Evolutionary conservation across 192 early-diverging fungal species (phyloP).

Genomic region (Backusella westeae): DNA sequence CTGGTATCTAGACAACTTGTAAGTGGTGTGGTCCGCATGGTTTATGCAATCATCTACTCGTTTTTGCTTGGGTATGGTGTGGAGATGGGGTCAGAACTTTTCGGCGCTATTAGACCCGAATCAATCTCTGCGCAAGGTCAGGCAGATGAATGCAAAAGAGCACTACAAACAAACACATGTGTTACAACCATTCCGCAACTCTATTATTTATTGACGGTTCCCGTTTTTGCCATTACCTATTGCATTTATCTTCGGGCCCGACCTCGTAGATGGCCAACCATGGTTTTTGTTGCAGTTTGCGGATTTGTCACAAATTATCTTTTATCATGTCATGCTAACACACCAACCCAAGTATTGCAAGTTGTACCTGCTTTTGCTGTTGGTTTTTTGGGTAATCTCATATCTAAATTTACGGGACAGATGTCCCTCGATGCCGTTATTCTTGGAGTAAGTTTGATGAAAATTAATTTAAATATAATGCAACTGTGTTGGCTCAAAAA

Average conservation of each 20-base stretch:
- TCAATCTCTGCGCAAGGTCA: constrained; percentile 7
- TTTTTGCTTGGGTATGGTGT: constrained; percentile 78
- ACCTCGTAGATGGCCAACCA: constrained; percentile 68
- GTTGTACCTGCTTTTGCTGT: constrained; percentile 77
- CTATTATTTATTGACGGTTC: constrained; percentile 51
- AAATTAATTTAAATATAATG: neutral
- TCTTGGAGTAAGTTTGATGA: constrained; percentile 55
- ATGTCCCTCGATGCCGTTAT: constrained; percentile 83
- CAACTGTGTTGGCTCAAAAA: neutral
- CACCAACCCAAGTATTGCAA: constrained; percentile 56
- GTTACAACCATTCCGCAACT: constrained; percentile 15
- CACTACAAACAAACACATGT: neutral
- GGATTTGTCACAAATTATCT: constrained; percentile 67
- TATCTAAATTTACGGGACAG: constrained; percentile 68
- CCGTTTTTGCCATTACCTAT: constrained; percentile 48
- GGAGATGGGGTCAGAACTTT: constrained; percentile 48
- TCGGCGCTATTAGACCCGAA: constrained; percentile 13
- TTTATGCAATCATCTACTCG: constrained; percentile 79
- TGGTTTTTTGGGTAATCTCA: constrained; percentile 76
- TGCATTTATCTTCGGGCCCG: constrained; percentile 46
- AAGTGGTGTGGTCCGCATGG: constrained; percentile 82
- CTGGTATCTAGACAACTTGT: constrained; percentile 88
- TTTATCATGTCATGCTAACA: constrained; percentile 50
- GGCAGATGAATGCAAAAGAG: neutral
- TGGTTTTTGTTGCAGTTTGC: constrained; percentile 62